Evolutionary conservation across 352 stramenopile genomes (phyloP).

Genomic region (Peronospora belbahrii): DNA sequence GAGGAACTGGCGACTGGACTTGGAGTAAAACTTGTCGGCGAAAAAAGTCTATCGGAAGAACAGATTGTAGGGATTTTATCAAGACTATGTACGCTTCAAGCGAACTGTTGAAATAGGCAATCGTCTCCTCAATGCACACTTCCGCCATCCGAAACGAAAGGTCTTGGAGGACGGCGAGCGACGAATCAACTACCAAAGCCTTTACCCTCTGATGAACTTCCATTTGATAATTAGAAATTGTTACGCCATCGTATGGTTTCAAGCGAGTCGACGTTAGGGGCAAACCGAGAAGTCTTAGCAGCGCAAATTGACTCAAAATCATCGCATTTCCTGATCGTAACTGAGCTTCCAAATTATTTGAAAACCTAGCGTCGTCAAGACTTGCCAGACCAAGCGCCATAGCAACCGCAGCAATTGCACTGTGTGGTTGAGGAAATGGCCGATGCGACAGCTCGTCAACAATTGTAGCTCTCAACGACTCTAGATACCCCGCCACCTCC

Average conservation of each 20-base stretch:
- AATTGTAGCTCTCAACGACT: constrained; percentile 7
- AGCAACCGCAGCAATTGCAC: constrained; percentile 11
- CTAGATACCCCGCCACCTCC: constrained; percentile 12
- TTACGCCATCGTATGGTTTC: constrained; percentile 7
- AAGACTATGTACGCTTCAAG: constrained; percentile 10
- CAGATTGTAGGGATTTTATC: constrained; percentile 20
- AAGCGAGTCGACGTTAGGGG: constrained; percentile 18
- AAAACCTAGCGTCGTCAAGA: constrained; percentile 11
- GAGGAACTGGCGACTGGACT: not conserved
- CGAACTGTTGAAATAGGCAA: constrained; percentile 27
- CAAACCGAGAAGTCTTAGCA: constrained; percentile 25
- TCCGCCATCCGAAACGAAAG: constrained; percentile 23
- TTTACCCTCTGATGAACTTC: constrained; percentile 7
- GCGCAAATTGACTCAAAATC: constrained; percentile 30
- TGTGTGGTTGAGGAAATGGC: constrained; percentile 17
- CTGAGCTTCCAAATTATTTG: not conserved
- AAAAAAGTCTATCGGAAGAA: constrained; percentile 26
- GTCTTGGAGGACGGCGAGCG: constrained; percentile 4
- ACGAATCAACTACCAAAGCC: constrained; percentile 5
- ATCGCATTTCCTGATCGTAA: constrained; percentile 9
- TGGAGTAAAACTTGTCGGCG: constrained; percentile 8
- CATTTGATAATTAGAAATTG: constrained; percentile 4
- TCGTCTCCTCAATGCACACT: constrained; percentile 23
- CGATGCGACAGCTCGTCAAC: constrained; percentile 16
- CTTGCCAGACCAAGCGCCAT: constrained; percentile 21